These are phyloP conservation scores for Aureobasidium uvarum DNA, from an alignment of 2,329 filamentous ascomycete genomes.

Conservation along the genomic window DNA sequence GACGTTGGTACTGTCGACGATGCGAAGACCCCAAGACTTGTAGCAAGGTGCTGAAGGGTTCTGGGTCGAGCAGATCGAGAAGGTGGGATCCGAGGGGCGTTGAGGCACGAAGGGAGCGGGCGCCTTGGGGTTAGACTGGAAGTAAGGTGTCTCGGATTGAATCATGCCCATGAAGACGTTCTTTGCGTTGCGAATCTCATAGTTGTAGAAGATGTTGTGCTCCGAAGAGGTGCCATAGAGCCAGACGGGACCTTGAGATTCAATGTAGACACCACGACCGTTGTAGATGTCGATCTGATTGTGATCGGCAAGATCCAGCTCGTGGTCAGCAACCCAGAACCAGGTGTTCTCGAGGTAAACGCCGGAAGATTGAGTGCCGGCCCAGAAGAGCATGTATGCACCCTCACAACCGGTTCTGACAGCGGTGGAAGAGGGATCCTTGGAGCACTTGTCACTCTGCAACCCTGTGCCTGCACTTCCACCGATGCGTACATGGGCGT, in stretches of 20 bases:
- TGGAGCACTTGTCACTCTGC: slow-evolving; percentile 76
- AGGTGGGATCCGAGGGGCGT: slow-evolving; percentile 46
- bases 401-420: slow-evolving; percentile 69
- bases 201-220: slow-evolving; percentile 68
- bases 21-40: slow-evolving; percentile 46
- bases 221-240: slow-evolving; percentile 65
- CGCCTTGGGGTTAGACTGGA: slow-evolving; percentile 63
- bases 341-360: slow-evolving; percentile 87
- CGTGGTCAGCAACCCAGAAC: slow-evolving; percentile 92
- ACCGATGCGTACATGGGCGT: slow-evolving; percentile 92
- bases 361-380: slow-evolving; percentile 54
- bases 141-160: slow-evolving; percentile 71
- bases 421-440: slow-evolving; percentile 65
- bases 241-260: slow-evolving; percentile 75
- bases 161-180: slow-evolving; percentile 64
- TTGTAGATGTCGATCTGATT: slow-evolving; percentile 88
- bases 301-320: slow-evolving; percentile 89
- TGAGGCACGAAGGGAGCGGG: slow-evolving; percentile 56
- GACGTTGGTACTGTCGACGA: slow-evolving; percentile 43
- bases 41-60: slow-evolving; percentile 33
- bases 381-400: slow-evolving; percentile 63
- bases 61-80: slow-evolving; percentile 38
- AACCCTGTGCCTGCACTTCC: slow-evolving; percentile 81
- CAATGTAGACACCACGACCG: slow-evolving; percentile 77
- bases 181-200: slow-evolving; percentile 60